Percentiles rank a stretch among this genome's conserved stretches.
Conservation (phyloP, 495 filamentous ascomycete species). For the Rostrohypoxylon terebratum region DNA sequence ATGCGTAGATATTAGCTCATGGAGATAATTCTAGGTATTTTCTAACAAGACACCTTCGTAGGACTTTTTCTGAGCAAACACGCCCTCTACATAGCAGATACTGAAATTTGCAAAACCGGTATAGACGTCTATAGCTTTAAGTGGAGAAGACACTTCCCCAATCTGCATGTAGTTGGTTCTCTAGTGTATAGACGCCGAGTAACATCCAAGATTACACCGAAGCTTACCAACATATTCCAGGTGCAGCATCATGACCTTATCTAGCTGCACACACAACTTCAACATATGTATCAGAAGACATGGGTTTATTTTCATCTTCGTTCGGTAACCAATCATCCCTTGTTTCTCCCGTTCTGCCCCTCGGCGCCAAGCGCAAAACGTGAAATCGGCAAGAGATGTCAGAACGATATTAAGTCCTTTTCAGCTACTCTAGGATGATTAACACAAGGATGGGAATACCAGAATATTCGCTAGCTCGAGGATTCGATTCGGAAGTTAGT, state of each 20-base stretch:
- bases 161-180: not conserved
- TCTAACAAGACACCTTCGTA: not conserved
- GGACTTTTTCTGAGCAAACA: not conserved
- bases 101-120: not conserved
- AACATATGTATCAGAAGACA: conserved; percentile 5
- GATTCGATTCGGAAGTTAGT: not conserved
- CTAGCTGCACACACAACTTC: not conserved
- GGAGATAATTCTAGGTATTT: not conserved
- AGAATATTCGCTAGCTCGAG: not conserved
- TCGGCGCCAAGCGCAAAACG: conserved; percentile 23
- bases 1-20: not conserved
- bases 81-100: not conserved
- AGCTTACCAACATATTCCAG: not conserved
- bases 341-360: not conserved
- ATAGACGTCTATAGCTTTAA: not conserved
- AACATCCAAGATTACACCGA: not conserved
- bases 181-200: not conserved
- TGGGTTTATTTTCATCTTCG: conserved; percentile 23
- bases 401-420: conserved; percentile 1
- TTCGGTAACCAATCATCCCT: conserved; percentile 16
- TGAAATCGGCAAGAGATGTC: conserved; percentile 3
- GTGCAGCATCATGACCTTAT: not conserved
- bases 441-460: not conserved
- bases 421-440: not conserved
- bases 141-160: not conserved